Evolutionary conservation across 257 asterid genomes (phyloP).

Genomic region (Scutellaria barbata): DNA sequence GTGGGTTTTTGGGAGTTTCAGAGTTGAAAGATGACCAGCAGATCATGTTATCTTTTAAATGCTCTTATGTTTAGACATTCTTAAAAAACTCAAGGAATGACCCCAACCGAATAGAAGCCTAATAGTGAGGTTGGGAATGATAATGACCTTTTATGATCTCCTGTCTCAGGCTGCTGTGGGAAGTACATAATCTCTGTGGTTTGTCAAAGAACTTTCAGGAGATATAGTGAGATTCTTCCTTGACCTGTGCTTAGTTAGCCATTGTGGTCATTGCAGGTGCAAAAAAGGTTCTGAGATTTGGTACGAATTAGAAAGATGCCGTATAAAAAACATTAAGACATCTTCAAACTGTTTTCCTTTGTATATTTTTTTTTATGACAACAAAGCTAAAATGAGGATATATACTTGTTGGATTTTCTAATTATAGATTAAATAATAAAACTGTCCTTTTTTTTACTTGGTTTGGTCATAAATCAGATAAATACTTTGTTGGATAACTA

Average conservation of each 20-base stretch:
- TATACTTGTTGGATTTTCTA: no score
- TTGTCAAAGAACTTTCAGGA: not conserved
- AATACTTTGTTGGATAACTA: no score
- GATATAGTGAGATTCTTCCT: conserved; percentile 1
- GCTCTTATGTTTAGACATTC: not conserved
- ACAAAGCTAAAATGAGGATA: conserved; percentile 10
- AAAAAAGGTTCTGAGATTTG: not conserved
- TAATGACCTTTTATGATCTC: no score
- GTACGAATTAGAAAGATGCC: not conserved
- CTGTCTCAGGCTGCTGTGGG: no score
- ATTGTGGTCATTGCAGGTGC: not conserved
- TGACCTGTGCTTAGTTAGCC: not conserved
- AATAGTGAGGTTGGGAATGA: not conserved
- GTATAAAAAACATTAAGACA: not conserved
- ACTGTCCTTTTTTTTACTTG: no score
- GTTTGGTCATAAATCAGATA: no score
- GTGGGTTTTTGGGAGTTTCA: conserved; percentile 1
- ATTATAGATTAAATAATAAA: no score
- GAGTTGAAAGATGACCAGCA: not conserved
- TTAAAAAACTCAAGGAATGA: not conserved
- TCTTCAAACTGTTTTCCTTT: not conserved
- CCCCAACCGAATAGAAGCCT: not conserved
- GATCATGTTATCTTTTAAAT: not conserved
- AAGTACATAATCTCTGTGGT: not conserved
- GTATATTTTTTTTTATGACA: not conserved